Conservation (phyloP, 768 basidiomycete genomes). For the Pulveroboletus sp. region DNA sequence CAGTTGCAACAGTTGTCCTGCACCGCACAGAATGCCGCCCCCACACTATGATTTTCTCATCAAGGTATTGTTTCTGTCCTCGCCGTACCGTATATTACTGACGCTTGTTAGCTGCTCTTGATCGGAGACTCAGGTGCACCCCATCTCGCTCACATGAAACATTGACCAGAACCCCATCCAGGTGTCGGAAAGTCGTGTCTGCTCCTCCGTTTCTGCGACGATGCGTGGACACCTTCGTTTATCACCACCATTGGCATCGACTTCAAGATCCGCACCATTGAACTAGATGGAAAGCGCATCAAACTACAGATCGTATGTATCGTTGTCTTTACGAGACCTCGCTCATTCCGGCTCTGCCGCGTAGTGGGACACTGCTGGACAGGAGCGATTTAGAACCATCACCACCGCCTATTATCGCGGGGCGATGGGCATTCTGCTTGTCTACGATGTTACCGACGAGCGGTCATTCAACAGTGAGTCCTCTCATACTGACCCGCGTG, state of each 20-base stretch:
- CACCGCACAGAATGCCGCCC: conserved; percentile 60
- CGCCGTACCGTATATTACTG: background rate
- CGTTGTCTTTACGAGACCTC: background rate
- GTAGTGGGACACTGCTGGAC: conserved; percentile 99
- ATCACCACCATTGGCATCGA: conserved; percentile 99
- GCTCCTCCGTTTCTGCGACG: conserved; percentile 96
- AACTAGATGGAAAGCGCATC: conserved; percentile 95
- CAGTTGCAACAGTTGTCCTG: no score
- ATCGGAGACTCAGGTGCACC: conserved; percentile 89
- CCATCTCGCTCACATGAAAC: background rate
- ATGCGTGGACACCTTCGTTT: conserved; percentile 98
- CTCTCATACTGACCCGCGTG: conserved; percentile 14
- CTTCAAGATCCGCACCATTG: conserved; percentile 99
- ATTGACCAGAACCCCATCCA: conserved; percentile 28
- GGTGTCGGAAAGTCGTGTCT: conserved; percentile 97
- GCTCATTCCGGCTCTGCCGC: background rate
- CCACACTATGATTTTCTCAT: conserved; percentile 98
- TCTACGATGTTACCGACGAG: conserved; percentile 98
- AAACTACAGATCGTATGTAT: conserved; percentile 94
- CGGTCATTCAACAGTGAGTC: conserved; percentile 91
- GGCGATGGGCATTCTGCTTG: conserved; percentile 96
- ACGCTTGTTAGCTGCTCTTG: conserved; percentile 68
- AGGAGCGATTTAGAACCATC: conserved; percentile 98
- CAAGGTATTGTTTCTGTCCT: conserved; percentile 52
- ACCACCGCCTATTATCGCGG: conserved; percentile 99